Percentiles rank a stretch among this genome's conserved stretches.
These are phyloP conservation scores for Acanthamoeba sp. DNA, from an alignment of 208 protist species.

Conservation along the genomic window DNA sequence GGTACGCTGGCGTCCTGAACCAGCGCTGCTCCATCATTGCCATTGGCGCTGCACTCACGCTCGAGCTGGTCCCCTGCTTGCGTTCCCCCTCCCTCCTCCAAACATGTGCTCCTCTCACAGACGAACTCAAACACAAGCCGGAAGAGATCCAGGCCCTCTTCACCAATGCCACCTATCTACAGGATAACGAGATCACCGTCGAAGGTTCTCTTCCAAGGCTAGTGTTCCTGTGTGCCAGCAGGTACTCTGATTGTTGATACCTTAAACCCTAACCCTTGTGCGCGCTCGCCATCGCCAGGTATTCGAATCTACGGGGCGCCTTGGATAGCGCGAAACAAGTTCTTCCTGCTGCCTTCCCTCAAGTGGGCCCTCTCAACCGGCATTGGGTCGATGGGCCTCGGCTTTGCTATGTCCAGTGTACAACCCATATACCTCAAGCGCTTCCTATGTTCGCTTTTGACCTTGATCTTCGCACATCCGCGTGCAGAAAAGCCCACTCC, in stretches of 20 bases:
- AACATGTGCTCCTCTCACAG: too few species aligned
- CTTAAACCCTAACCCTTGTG: background rate
- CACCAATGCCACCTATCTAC: slow-evolving; percentile 65
- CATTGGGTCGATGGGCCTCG: slow-evolving; percentile 44
- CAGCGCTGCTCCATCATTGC: too few species aligned
- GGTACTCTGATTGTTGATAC: background rate
- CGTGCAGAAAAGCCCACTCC: background rate
- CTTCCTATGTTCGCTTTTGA: too few species aligned
- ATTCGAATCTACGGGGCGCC: slow-evolving; percentile 23
- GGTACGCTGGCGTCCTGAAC: background rate
- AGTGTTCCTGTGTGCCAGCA: background rate
- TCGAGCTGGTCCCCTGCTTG: too few species aligned
- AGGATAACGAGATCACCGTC: slow-evolving; percentile 48
- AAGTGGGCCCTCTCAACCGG: slow-evolving; percentile 41
- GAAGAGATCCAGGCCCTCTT: slow-evolving; percentile 50
- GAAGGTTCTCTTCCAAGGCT: slow-evolving; percentile 1
- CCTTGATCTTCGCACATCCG: background rate
- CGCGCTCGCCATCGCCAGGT: background rate
- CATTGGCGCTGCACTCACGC: too few species aligned
- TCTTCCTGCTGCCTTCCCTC: slow-evolving; percentile 43
- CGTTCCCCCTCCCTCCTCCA: too few species aligned
- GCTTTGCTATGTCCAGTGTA: slow-evolving; percentile 53
- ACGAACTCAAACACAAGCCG: background rate
- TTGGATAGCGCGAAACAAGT: slow-evolving; percentile 22
- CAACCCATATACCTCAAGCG: background rate